Base-by-base conservation (phyloP, 1,284 basidiomycete species). In the Cystobasidium slooffiae region DNA sequence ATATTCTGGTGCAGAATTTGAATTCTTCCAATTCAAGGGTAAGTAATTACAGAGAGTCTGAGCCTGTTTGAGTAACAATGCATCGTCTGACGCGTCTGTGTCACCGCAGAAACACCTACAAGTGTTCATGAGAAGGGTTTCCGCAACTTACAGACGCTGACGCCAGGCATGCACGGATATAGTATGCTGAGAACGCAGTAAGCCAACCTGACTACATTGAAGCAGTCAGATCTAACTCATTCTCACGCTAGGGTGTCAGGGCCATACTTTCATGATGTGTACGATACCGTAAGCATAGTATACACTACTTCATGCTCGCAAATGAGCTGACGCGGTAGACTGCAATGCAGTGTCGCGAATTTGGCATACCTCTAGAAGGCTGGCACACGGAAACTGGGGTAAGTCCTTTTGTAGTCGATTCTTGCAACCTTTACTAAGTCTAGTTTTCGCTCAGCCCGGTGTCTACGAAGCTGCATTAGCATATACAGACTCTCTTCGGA, bases 401-500 rank as follows among this genome's bases (percentile, higher is more conserved):
- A 10, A 20, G 69, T 41, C 14, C n/a, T 56, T 10, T 18, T 10
- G n/a, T 24, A 18, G 9, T 93, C 93, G 5, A 90, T 3, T 5
- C 2, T 47, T 3, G 6, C 12, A 20, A 37, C 9, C 24, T 43
- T 14, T 5, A 8, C 49, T 90, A 49, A 46, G 37, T 46, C 53
- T 44, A 41, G 8, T 41, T 53, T 16, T 7, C 46, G 20, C 7
- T 43, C 74, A 80, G 3, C 82, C 82, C 0, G 87, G 87, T 9
- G 95, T 99, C 0, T 90, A 91, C 75, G 96, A 99, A 82, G 95
- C 95, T 2, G 96, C 96, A 0, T 85, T 99, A 44, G 92, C 92
- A 12, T 98, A 97, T 51, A 94, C 91, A 1, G 87, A 89, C 39
- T 91, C 91, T 0, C 81, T 88, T 16, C 85, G 91, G 67, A 96